phyloP scores from a whole-genome alignment of 495 filamentous ascomycete species.

The Articulospora tetracladia region DNA sequence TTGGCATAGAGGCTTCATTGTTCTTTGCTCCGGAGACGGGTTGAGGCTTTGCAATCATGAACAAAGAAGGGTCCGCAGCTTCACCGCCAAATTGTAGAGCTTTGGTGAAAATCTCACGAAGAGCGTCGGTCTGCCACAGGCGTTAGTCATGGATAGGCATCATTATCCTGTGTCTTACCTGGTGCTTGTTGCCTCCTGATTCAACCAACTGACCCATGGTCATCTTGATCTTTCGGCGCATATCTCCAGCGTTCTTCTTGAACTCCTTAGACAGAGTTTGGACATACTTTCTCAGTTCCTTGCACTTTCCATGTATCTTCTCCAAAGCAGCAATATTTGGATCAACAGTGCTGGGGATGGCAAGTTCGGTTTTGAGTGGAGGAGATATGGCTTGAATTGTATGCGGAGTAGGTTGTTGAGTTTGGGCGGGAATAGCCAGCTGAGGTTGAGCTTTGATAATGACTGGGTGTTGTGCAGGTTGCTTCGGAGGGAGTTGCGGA shows the following conservation, averaged over 20 bases:
- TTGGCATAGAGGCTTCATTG: constrained; percentile 54
- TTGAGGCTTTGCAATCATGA: constrained; percentile 54
- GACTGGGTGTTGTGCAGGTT: neutral
- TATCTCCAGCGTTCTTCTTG: constrained; percentile 67
- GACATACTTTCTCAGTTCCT: constrained; percentile 61
- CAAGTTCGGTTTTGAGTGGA: neutral
- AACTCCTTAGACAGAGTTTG: constrained; percentile 37
- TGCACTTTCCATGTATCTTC: constrained; percentile 67
- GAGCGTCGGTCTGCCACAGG: neutral
- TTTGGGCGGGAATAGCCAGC: neutral
- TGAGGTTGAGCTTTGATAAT: neutral
- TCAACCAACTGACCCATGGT: constrained; percentile 68
- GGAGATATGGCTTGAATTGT: neutral
- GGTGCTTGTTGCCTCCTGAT: constrained; percentile 54
- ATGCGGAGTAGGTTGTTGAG: neutral
- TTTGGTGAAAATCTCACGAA: neutral
- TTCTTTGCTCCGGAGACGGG: constrained; percentile 46
- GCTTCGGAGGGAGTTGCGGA: neutral
- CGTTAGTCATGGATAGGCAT: neutral
- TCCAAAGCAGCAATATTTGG: neutral
- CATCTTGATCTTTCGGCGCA: constrained; percentile 67
- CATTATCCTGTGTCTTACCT: constrained; percentile 36
- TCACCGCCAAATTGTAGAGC: neutral
- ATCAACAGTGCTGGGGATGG: neutral
- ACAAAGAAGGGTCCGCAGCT: constrained; percentile 60